Base-by-base conservation (phyloP, 495 filamentous ascomycete species). In the Aspergillus ellipticus region DNA sequence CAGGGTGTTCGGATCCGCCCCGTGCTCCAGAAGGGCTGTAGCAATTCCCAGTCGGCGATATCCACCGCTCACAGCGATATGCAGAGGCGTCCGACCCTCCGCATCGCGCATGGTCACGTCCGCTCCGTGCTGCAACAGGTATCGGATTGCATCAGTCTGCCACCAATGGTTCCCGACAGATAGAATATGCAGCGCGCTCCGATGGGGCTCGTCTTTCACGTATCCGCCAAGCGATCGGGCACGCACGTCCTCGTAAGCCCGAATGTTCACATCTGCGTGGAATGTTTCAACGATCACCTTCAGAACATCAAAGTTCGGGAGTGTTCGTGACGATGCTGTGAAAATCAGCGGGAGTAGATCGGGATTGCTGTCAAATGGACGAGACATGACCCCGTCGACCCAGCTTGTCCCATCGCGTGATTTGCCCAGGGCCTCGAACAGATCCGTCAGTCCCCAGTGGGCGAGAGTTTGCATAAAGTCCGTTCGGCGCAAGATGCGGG, bases 221-320 rank as follows among this genome's bases (percentile, higher is more conserved):
- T 33, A 33, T 7, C 6, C 7, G 31, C 6, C 6, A 10, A 33
- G 31, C 2, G 7, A 33, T 7, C 9, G 31, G 31, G 31, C 31
- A 33, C 6, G 6, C 13, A 33, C 31, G 7, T 33, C 13, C 6
- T 33, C 31, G 7, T 33, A 33, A 9, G 31, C 31, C 3, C 19
- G 33, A n/a, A 61, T 51, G 49, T 73, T 69, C 11, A 74, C 64
- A 52, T 79, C 62, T 2, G 71, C 72, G 21, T 58, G 51, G 42
- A 63, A 70, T 22, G 59, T 66, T 41, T 78, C 72, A 9, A 79
- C 72, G 4, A 80, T 60, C 6, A 77, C 43, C 39, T 67, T 62
- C 20, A 79, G 59, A 0, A 77, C 56, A 1, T 75, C 67, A 47
- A 79, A 61, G 55, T 77, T 80, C 0, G 77, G 73, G 2, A 72